Evolutionary conservation across 495 filamentous ascomycete genomes (phyloP).

Genomic region (Lasiosphaeria ovina): DNA sequence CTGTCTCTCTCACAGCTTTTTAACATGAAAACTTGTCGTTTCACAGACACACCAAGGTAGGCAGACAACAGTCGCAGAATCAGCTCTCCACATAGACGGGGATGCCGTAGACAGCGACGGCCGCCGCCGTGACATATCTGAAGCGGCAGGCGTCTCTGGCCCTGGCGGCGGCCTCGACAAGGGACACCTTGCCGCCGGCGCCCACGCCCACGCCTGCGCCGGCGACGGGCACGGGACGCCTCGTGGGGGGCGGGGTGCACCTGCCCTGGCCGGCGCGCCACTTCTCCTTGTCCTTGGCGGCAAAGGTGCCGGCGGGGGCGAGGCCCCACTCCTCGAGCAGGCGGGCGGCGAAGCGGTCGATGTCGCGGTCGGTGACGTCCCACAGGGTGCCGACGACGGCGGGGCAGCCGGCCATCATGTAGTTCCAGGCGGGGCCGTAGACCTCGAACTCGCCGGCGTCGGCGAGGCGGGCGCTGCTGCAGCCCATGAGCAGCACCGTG

Average conservation of each 20-base stretch:
- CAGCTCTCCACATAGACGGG: conserved; percentile 70
- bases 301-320: conserved; percentile 41
- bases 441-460: conserved; percentile 87
- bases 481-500: conserved; percentile 89
- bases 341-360: conserved; percentile 80
- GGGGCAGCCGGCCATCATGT: conserved; percentile 79
- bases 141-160: conserved; percentile 75
- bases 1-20: too few species aligned
- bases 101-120: conserved; percentile 90
- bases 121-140: conserved; percentile 87
- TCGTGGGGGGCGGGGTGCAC: not conserved
- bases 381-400: conserved; percentile 88
- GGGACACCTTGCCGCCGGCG: conserved; percentile 33
- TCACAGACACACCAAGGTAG: too few species aligned
- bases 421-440: conserved; percentile 84
- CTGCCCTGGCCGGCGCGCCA: not conserved
- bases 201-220: not conserved
- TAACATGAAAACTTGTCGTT: too few species aligned
- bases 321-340: conserved; percentile 86
- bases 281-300: conserved; percentile 22
- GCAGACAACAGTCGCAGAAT: not conserved
- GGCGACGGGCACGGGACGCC: not conserved
- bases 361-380: conserved; percentile 97
- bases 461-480: conserved; percentile 71
- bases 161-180: conserved; percentile 77